Percentiles rank a stretch among this genome's conserved stretches.
Conservation (phyloP, 208 protist genomes). For the Trypanosoma theileri region DNA sequence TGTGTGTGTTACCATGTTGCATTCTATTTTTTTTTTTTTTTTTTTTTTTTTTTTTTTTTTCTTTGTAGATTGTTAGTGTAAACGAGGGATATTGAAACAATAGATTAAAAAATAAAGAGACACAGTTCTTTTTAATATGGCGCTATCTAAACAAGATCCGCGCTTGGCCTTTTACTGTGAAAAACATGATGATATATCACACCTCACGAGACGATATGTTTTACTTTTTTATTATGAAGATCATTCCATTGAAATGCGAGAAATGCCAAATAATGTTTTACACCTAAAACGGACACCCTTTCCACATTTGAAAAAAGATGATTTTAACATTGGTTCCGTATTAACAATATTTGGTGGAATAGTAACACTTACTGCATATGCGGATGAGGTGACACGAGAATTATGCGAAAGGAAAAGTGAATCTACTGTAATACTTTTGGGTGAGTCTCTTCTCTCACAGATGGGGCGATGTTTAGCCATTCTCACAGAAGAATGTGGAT, state of each 20-base stretch:
- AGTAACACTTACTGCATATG: constrained; percentile 64
- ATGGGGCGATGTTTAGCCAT: constrained; percentile 76
- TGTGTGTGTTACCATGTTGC: neutral
- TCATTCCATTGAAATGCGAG: constrained; percentile 69
- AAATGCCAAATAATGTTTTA: constrained; percentile 51
- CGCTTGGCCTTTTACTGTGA: constrained; percentile 80
- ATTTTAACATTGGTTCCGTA: constrained; percentile 60
- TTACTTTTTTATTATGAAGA: constrained; percentile 79
- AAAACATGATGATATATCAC: constrained; percentile 62
- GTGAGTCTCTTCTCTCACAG: constrained; percentile 44
- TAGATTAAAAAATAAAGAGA: constrained; percentile 7
- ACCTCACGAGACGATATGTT: constrained; percentile 51
- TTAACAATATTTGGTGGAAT: constrained; percentile 69
- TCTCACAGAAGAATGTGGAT: constrained; percentile 78
- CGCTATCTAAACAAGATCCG: constrained; percentile 65
- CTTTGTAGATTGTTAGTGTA: neutral
- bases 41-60: neutral
- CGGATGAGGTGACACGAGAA: constrained; percentile 78
- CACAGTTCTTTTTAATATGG: constrained; percentile 38
- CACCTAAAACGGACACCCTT: constrained; percentile 63
- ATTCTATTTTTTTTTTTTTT: neutral
- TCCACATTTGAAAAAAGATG: constrained; percentile 37
- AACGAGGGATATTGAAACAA: neutral
- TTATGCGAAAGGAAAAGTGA: constrained; percentile 74
- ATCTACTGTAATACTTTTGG: constrained; percentile 58